Conservation (phyloP, 768 basidiomycete genomes). For the Serendipita indica region DNA sequence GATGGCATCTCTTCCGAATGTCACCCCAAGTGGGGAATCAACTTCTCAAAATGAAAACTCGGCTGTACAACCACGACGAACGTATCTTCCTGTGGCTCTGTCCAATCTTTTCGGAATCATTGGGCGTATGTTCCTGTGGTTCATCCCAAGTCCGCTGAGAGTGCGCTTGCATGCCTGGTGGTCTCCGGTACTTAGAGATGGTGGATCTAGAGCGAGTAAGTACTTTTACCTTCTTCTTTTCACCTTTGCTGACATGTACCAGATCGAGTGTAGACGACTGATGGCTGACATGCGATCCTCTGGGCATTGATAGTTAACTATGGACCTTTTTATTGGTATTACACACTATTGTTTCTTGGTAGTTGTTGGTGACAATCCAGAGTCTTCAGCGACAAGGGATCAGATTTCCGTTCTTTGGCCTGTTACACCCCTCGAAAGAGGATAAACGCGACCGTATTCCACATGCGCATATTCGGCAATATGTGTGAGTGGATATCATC, state of each 20-base stretch:
- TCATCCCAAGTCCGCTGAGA: not conserved
- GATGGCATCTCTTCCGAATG: not conserved
- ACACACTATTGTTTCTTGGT: no score
- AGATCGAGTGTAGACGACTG: no score
- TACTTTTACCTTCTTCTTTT: no score
- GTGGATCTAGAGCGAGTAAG: no score
- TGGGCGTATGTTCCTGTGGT: not conserved
- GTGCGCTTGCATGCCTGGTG: not conserved
- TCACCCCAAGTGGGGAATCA: not conserved
- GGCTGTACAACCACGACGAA: not conserved
- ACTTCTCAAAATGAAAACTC: not conserved
- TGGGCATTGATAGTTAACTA: no score
- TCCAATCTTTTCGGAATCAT: not conserved
- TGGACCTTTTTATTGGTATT: no score
- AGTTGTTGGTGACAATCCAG: no score
- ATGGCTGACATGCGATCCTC: no score
- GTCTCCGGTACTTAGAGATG: not conserved
- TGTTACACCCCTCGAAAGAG: conserved; percentile 3
- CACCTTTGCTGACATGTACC: no score
- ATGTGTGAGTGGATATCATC: conserved; percentile 1
- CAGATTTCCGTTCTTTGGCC: conserved; percentile 10
- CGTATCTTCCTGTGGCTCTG: not conserved
- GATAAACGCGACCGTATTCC: conserved; percentile 9
- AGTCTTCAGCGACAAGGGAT: no score
- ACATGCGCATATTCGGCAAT: not conserved